Percentiles rank a stretch among this genome's conserved stretches.
Evolutionary conservation across 2,329 filamentous ascomycete species (phyloP).

Genomic region (Aulographum hederae): DNA sequence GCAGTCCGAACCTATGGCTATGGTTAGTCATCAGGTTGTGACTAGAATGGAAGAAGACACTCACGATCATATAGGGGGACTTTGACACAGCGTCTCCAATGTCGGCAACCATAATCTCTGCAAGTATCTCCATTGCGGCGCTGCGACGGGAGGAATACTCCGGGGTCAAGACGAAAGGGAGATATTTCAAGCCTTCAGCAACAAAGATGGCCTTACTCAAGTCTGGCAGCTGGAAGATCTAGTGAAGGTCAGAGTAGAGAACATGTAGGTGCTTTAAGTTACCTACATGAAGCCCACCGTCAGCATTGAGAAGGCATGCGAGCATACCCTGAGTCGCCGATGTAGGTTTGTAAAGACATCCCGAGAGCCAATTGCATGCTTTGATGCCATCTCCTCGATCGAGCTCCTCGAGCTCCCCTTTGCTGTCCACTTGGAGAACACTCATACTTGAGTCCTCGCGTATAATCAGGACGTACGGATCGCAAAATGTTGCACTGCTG

Average conservation of each 20-base stretch:
- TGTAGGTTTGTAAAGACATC: conserved; percentile 61
- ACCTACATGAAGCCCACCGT: conserved; percentile 54
- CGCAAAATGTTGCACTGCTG: conserved; percentile 63
- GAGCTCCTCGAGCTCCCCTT: conserved; percentile 71
- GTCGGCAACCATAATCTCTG: conserved; percentile 69
- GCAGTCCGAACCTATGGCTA: too few relatives aligned
- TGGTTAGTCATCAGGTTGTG: too few relatives aligned
- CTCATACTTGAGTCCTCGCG: conserved; percentile 69
- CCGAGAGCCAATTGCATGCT: conserved; percentile 59
- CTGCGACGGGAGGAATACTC: conserved; percentile 55
- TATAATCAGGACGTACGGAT: conserved; percentile 70
- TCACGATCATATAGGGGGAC: conserved; percentile 68
- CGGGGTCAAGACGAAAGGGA: conserved; percentile 56
- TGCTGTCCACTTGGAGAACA: conserved; percentile 61
- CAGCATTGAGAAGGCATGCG: conserved; percentile 58
- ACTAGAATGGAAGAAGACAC: too few relatives aligned
- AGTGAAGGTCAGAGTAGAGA: too few relatives aligned
- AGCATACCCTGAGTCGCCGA: conserved; percentile 35
- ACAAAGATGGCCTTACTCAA: conserved; percentile 53
- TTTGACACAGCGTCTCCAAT: conserved; percentile 57
- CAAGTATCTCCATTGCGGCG: conserved; percentile 51
- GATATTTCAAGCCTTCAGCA: conserved; percentile 58
- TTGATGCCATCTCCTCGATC: conserved; percentile 41
- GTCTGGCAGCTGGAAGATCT: conserved; percentile 58
- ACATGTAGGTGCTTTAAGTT: conserved; percentile 4